Evolutionary conservation across 768 basidiomycete genomes (phyloP).

Genomic region (Fomitopsis serialis): DNA sequence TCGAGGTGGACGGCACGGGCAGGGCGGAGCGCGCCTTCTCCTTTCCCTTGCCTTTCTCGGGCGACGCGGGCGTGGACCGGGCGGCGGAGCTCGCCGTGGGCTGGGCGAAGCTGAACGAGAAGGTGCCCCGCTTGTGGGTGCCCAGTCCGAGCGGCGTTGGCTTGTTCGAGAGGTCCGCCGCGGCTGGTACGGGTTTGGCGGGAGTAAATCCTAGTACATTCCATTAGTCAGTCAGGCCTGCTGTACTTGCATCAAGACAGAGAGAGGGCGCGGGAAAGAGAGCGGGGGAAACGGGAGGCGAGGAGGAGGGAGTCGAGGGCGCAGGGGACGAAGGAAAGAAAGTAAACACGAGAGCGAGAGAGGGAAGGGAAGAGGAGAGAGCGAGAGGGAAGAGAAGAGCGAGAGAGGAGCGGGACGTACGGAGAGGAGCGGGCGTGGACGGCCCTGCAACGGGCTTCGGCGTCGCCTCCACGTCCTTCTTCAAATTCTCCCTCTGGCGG

Average conservation of each 20-base stretch:
- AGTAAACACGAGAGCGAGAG: no score
- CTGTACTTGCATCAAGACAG: no score
- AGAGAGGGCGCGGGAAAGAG: no score
- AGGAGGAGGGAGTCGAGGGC: no score
- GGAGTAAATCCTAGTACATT: not conserved
- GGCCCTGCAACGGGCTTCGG: not conserved
- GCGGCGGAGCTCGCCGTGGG: slow-evolving; percentile 16
- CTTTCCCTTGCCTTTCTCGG: slow-evolving; percentile 6
- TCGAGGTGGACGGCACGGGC: not conserved
- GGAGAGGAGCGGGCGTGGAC: not conserved
- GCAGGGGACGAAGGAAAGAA: no score
- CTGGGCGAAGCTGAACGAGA: slow-evolving; percentile 4
- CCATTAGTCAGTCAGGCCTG: no score
- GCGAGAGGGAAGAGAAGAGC: no score
- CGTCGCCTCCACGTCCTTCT: not conserved
- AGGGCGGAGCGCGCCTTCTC: not conserved
- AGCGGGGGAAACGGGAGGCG: no score
- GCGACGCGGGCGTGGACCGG: slow-evolving; percentile 9
- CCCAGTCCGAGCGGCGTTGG: not conserved
- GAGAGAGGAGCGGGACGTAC: not conserved
- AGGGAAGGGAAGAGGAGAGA: no score
- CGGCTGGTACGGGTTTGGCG: not conserved
- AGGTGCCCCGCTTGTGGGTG: slow-evolving; percentile 4
- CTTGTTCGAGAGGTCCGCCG: not conserved
- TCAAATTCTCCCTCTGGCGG: slow-evolving; percentile 8